Conservation (phyloP, 2,329 filamentous ascomycete species). For the Ambrosiella beaveri region DNA sequence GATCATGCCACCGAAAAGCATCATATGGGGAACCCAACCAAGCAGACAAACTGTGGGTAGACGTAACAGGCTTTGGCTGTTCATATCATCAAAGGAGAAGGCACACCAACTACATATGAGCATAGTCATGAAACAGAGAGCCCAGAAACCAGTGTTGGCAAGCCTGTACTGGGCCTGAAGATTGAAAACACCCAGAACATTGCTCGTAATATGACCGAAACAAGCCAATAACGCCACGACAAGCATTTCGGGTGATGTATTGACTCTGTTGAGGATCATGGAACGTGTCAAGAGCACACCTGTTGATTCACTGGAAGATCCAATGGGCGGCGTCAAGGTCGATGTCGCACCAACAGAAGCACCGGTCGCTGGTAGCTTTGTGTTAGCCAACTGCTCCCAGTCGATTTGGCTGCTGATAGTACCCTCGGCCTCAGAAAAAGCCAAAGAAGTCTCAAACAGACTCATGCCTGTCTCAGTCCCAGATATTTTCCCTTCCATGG, state of each 20-base stretch:
- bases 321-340: slow-evolving; percentile 13
- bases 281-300: slow-evolving; percentile 31
- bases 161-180: slow-evolving; percentile 67
- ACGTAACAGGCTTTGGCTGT: slow-evolving; percentile 51
- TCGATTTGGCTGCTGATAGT: slow-evolving; percentile 67
- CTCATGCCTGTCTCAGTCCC: slow-evolving; percentile 89
- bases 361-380: slow-evolving; percentile 26
- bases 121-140: slow-evolving; percentile 70
- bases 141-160: slow-evolving; percentile 77
- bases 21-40: slow-evolving; percentile 84
- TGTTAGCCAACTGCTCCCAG: slow-evolving; percentile 40
- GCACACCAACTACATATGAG: slow-evolving; percentile 60
- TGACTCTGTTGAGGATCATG: slow-evolving; percentile 62
- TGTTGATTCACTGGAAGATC: slow-evolving; percentile 15
- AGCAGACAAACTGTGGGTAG: slow-evolving; percentile 93
- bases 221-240: slow-evolving; percentile 75
- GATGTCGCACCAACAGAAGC: background rate
- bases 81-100: slow-evolving; percentile 43
- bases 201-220: slow-evolving; percentile 75
- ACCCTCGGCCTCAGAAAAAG: slow-evolving; percentile 88
- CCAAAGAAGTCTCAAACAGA: slow-evolving; percentile 85
- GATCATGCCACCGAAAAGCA: slow-evolving; percentile 64
- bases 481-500: slow-evolving; percentile 64
- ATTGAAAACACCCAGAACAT: slow-evolving; percentile 63
- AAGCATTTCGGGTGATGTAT: slow-evolving; percentile 77